Evolutionary conservation across 2,329 filamentous ascomycete genomes (phyloP).

Genomic region (Zopfia rhizophila): DNA sequence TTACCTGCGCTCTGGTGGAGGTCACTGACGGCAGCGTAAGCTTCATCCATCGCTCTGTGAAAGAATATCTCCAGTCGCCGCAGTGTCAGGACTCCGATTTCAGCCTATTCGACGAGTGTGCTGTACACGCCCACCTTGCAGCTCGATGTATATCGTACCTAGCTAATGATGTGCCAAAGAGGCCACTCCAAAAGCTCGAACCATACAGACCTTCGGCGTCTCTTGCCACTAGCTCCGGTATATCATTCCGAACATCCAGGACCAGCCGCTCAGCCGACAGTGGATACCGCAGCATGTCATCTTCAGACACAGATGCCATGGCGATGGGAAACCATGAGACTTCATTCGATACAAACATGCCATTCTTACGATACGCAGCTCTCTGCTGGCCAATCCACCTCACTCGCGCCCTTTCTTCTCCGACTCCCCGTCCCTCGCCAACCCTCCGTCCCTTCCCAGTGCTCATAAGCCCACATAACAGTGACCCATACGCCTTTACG

Average conservation of each 20-base stretch:
- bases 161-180: slow-evolving; percentile 37
- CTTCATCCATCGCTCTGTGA: slow-evolving; percentile 39
- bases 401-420: slow-evolving; percentile 30
- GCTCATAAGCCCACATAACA: slow-evolving; percentile 1
- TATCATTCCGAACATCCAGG: slow-evolving; percentile 36
- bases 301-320: slow-evolving; percentile 30
- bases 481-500: slow-evolving; percentile 8
- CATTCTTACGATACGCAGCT: slow-evolving; percentile 42
- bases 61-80: slow-evolving; percentile 34
- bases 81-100: slow-evolving; percentile 32
- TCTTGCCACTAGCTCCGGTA: slow-evolving; percentile 28
- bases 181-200: slow-evolving; percentile 30
- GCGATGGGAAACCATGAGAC: not conserved
- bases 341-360: slow-evolving; percentile 36
- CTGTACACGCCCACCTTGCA: slow-evolving; percentile 41
- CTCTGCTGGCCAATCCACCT: slow-evolving; percentile 48
- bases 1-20: slow-evolving; percentile 39
- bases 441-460: not conserved
- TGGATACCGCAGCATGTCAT: slow-evolving; percentile 42
- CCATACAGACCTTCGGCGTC: slow-evolving; percentile 21
- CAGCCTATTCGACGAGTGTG: slow-evolving; percentile 33
- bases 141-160: slow-evolving; percentile 41
- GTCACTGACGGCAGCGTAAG: slow-evolving; percentile 26
- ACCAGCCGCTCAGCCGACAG: slow-evolving; percentile 42
- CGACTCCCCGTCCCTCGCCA: slow-evolving; percentile 6